Conservation (phyloP, 148 eudicot genomes). For the Dysphania ambrosioides region DNA sequence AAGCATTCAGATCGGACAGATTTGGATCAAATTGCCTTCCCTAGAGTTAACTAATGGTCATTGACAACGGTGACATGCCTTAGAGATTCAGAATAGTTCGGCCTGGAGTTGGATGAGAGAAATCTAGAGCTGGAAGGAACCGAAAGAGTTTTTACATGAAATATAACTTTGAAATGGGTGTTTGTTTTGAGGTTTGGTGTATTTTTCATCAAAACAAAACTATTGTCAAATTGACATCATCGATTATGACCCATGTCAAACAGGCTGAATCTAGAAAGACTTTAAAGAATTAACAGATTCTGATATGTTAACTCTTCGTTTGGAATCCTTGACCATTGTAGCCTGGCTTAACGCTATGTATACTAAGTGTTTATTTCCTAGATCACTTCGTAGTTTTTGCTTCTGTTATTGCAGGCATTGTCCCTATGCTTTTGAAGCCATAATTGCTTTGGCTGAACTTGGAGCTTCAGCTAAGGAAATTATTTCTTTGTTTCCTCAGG, state of each 20-base stretch:
- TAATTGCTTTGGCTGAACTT: slow-evolving; percentile 84
- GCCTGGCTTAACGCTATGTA: neutral
- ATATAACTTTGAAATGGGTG: neutral
- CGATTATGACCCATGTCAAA: neutral
- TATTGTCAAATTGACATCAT: neutral
- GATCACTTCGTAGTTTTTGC: neutral
- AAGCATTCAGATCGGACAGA: too few relatives aligned
- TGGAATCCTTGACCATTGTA: neutral
- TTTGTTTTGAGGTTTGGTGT: neutral
- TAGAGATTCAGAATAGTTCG: too few relatives aligned
- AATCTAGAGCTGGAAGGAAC: neutral
- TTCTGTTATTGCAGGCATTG: slow-evolving; percentile 51
- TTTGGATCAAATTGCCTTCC: too few relatives aligned
- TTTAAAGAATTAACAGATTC: neutral
- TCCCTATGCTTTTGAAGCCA: slow-evolving; percentile 81
- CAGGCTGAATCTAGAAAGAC: neutral
- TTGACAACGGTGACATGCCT: neutral
- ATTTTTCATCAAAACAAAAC: neutral
- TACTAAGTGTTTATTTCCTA: neutral
- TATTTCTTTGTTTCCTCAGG: slow-evolving; percentile 86
- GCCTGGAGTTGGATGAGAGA: neutral
- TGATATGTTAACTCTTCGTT: neutral
- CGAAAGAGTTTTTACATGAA: neutral
- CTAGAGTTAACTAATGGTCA: neutral
- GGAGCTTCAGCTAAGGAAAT: slow-evolving; percentile 83